phyloP scores from a whole-genome alignment of 345 rosid genomes.

The Dovyalis caffra region DNA sequence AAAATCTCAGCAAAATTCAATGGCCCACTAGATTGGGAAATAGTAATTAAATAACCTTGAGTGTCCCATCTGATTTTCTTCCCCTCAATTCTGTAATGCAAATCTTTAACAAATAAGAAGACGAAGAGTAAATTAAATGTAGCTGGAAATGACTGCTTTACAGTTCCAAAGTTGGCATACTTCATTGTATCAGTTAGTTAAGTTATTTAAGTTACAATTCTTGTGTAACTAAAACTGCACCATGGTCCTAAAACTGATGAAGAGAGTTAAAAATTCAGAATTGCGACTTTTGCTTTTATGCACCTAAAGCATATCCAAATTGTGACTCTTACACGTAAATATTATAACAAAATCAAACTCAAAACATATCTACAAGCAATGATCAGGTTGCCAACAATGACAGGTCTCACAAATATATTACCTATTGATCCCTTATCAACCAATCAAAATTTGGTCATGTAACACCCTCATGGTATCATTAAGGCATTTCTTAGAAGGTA shows the following conservation, averaged over 20 bases:
- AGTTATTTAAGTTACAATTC: no score
- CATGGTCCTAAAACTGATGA: background rate
- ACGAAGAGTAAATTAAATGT: background rate
- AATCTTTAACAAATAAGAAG: background rate
- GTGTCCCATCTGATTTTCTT: background rate
- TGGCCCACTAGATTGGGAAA: background rate
- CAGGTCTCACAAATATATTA: background rate
- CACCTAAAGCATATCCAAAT: no score
- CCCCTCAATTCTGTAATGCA: background rate
- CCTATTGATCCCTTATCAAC: background rate
- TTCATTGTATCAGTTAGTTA: no score
- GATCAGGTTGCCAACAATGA: background rate
- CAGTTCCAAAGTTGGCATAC: background rate
- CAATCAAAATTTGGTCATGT: background rate
- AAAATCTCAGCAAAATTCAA: background rate
- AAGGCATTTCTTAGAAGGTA: background rate
- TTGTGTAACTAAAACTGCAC: no score
- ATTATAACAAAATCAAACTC: background rate
- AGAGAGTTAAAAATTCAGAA: no score
- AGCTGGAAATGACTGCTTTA: background rate
- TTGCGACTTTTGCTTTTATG: no score
- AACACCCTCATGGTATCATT: background rate
- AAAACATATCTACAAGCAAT: background rate
- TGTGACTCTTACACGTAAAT: no score
- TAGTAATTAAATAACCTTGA: background rate